Percentiles rank a stretch among this genome's conserved stretches.
Evolutionary conservation across 2,329 filamentous ascomycete genomes (phyloP).

Genomic region (Colletotrichum spaethianum): DNA sequence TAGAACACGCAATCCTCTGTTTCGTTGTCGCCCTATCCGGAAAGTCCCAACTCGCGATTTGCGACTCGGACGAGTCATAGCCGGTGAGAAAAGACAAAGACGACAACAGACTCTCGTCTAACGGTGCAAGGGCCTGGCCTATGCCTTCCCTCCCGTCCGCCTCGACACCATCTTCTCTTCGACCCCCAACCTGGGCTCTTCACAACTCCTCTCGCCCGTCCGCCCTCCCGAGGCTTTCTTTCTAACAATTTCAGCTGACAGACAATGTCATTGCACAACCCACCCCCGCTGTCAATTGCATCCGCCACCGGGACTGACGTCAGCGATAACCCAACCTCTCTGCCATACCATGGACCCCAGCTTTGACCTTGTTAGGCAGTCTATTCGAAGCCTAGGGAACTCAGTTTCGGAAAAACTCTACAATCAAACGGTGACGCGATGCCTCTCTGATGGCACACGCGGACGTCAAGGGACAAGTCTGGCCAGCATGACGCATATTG

Average conservation of each 20-base stretch:
- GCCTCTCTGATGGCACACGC: conserved; percentile 17
- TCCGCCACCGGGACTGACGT: conserved; percentile 34
- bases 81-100: conserved; percentile 24
- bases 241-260: conserved; percentile 38
- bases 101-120: not conserved
- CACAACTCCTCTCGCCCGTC: conserved; percentile 1
- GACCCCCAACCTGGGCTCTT: conserved; percentile 1
- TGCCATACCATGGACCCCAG: conserved; percentile 7
- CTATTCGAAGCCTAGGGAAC: conserved; percentile 22
- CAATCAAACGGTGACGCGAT: conserved; percentile 31
- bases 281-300: conserved; percentile 29
- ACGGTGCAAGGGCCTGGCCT: conserved; percentile 21
- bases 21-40: conserved; percentile 39
- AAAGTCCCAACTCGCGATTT: conserved; percentile 39
- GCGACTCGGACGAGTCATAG: conserved; percentile 38
- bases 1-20: conserved; percentile 41
- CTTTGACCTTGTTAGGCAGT: conserved; percentile 38
- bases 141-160: conserved; percentile 7
- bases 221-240: conserved; percentile 32
- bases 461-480: conserved; percentile 4
- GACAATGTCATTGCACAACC: conserved; percentile 29
- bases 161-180: conserved; percentile 20
- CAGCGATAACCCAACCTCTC: conserved; percentile 13
- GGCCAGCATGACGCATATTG: conserved; percentile 26
- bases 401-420: conserved; percentile 35